Base-by-base conservation (phyloP, 1,139 yeast genomes). In the Pichia sp. region DNA sequence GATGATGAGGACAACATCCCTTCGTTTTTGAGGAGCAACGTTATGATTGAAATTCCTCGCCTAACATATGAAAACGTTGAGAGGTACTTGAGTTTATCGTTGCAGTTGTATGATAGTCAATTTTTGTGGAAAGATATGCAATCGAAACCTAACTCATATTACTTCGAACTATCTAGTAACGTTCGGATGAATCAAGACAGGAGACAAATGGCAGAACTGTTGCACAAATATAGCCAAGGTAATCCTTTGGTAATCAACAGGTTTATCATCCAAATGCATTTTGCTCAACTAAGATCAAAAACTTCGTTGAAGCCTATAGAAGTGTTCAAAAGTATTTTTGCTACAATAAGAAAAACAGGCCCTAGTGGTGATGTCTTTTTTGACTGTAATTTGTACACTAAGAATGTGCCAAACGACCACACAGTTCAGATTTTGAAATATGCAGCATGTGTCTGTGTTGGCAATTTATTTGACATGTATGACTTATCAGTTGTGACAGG, bases 401-500 rank as follows among this genome's bases (percentile, higher is more conserved):
- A 52, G 13, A 16, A 31, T 45, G 57, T 58, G 42, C 41, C n/a
- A 36, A 63, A 63, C 29, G 61, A 61, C 30, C 59, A 63, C 48
- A 49, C 59, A 1, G 51, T 60, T 8, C 59, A 65, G 6, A 60
- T 79, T 31, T 60, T 80, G 51, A 72, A 75, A 49, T 73, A 69
- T 61, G 82, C 82, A 1, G 75, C 81, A 1, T 72, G 81, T 30
- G 71, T 77, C 16, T 70, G 76, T 49, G 70, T 75, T 44, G 71
- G 77, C 23, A 72, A 74, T 41, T 67, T 73, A 5, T 80, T 80
- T 61, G 70, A 74, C 11, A 65, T 80, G 32, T 70, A 73, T 7
- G 82, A 78, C 52, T 64, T 80, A 46, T 68, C 72, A 50, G 66
- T 73, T 13, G 80, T 76, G 2, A 67, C 79, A 1, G 70, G 70